phyloP scores from a whole-genome alignment of 116 monocot species.

The Thalassia testudinum region DNA sequence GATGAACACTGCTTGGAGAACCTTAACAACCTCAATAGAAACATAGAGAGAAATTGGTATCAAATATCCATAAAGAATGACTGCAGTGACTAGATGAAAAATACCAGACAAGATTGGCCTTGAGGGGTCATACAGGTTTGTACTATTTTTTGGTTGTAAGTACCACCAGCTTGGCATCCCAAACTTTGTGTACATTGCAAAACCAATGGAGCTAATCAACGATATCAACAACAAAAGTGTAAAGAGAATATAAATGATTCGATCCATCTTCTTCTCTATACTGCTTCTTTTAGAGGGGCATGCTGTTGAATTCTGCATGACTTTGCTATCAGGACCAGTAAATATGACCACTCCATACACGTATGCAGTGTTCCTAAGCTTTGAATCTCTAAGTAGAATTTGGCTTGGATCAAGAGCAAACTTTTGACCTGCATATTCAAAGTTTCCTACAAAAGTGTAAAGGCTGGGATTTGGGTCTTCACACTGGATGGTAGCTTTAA shows the following conservation, averaged over 20 bases:
- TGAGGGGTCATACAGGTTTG: slow-evolving; percentile 39
- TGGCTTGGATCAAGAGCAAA: slow-evolving; percentile 77
- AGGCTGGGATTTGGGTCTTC: slow-evolving; percentile 87
- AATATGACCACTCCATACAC: slow-evolving; percentile 91
- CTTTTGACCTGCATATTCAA: slow-evolving; percentile 59
- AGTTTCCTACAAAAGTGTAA: slow-evolving; percentile 81
- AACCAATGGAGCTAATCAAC: slow-evolving; percentile 85
- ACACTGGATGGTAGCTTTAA: slow-evolving; percentile 46
- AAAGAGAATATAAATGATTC: slow-evolving; percentile 78
- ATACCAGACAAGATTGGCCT: slow-evolving; percentile 42
- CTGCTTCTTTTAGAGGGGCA: slow-evolving; percentile 89
- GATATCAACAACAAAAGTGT: slow-evolving; percentile 69
- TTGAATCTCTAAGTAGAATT: slow-evolving; percentile 89
- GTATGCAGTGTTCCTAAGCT: slow-evolving; percentile 78
- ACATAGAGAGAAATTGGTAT: slow-evolving; percentile 93
- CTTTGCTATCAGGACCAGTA: slow-evolving; percentile 89
- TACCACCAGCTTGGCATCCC: slow-evolving; percentile 88
- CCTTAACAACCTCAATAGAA: slow-evolving; percentile 90
- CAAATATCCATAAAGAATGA: slow-evolving; percentile 85
- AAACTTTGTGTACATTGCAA: slow-evolving; percentile 53
- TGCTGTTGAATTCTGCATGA: slow-evolving; percentile 90
- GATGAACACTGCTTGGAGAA: slow-evolving; percentile 86
- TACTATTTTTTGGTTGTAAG: slow-evolving; percentile 39
- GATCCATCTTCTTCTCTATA: slow-evolving; percentile 84
- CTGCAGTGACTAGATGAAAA: slow-evolving; percentile 78